Percentiles rank a stretch among this genome's conserved stretches.
phyloP scores from a whole-genome alignment of 176 grass and related monocot species.

The Tillandsia leiboldiana region DNA sequence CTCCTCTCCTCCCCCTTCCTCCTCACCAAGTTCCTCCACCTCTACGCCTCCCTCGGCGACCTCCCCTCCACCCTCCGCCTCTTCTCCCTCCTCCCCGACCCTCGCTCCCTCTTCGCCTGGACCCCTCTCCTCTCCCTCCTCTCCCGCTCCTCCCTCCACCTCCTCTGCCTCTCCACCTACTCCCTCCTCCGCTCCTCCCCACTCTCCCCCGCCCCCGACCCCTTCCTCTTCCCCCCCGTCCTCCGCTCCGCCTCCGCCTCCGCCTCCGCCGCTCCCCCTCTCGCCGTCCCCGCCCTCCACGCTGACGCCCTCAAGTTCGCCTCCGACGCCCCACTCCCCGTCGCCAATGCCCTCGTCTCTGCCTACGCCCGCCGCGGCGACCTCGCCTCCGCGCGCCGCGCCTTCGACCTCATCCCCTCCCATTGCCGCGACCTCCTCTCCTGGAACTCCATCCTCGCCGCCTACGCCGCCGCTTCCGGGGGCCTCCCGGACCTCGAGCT shows the following conservation, averaged over 20 bases:
- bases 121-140: slow-evolving; percentile 20
- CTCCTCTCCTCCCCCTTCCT: neutral
- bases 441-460: slow-evolving; percentile 40
- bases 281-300: slow-evolving; percentile 27
- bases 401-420: slow-evolving; percentile 31
- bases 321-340: slow-evolving; percentile 30
- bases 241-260: slow-evolving; percentile 17
- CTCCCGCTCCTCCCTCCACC: slow-evolving; percentile 15
- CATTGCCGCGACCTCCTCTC: slow-evolving; percentile 31
- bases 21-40: slow-evolving; percentile 17
- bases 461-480: slow-evolving; percentile 8
- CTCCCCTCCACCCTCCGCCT: slow-evolving; percentile 19
- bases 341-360: slow-evolving; percentile 56
- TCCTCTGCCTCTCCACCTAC: slow-evolving; percentile 11
- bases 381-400: slow-evolving; percentile 23
- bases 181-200: slow-evolving; percentile 12
- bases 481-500: neutral
- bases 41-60: slow-evolving; percentile 30
- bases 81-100: slow-evolving; percentile 6
- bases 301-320: slow-evolving; percentile 50
- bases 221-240: slow-evolving; percentile 18
- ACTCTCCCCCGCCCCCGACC: slow-evolving; percentile 5
- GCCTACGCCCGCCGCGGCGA: slow-evolving; percentile 33
- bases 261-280: neutral
- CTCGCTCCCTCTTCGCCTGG: slow-evolving; percentile 26